Base-by-base conservation (phyloP, 345 rosid genomes). In the Aurinia saxatilis region DNA sequence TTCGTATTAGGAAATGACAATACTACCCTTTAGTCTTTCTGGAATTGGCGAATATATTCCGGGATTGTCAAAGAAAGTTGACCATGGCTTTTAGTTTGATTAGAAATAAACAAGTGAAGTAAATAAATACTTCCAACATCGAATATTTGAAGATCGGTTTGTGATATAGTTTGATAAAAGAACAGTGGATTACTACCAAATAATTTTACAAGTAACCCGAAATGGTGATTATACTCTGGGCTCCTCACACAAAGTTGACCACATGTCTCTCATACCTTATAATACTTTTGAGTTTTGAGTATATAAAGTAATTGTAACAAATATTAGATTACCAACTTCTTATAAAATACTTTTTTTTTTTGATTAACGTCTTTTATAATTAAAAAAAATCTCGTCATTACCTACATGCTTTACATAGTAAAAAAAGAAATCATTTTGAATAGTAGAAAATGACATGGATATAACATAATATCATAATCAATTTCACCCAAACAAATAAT, bases 81-180 rank as follows among this genome's bases (percentile, higher is more conserved):
- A 55, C 51, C 35, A 16, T 47, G 42, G 5, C 44, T 46, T 54
- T 54, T 52, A 33, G 31, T 41, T 14, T 14, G n/a, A 38, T 37
- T 13, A 31, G 8, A 42, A 16, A 37, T 27, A 9, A 29, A 53
- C 50, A 69, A 38, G n/a, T 54, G 42, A 47, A 61, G 63, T 61
- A 25, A 54, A 46, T 36, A 6, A 36, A 61, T 38, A 37, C 36
- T 53, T 69, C 67, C 63, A 6, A 6, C 12, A 18, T 30, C 67
- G 50, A 57, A 14, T 11, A 2, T 47, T 70, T 55, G 63, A 62
- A 70, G 68, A 62, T 62, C 46, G 74, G 68, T 70, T 47, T 46
- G 57, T 70, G 36, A 6, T 62, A 6, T 62, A 13, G 27, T 52
- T 62, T 70, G n/a, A 44, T 52, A 13, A 35, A 44, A 21, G 25